Percentiles rank a stretch among this genome's conserved stretches.
Evolutionary conservation across 768 basidiomycete genomes (phyloP).

Genomic region (Tricholomella constricta): DNA sequence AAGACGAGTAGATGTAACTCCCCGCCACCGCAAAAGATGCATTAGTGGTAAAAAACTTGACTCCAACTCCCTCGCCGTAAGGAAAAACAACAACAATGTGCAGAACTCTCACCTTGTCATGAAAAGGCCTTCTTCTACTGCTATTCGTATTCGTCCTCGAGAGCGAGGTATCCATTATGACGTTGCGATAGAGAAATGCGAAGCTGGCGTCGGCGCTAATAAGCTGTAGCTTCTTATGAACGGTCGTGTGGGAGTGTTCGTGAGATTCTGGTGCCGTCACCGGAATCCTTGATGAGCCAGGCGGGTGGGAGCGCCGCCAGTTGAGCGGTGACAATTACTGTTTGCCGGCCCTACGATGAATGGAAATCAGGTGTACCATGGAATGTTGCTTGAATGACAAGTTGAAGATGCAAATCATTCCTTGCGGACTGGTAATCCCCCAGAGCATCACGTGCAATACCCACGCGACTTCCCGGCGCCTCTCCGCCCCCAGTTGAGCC

Average conservation of each 20-base stretch:
- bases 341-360: conserved; percentile 9
- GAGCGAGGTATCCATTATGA: conserved; percentile 13
- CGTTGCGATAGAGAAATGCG: not conserved
- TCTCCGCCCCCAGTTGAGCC: too few species aligned
- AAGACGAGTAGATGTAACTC: too few species aligned
- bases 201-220: not conserved
- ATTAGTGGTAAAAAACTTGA: too few species aligned
- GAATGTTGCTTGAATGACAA: conserved; percentile 1
- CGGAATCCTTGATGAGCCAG: not conserved
- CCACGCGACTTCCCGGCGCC: not conserved
- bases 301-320: conserved; percentile 2
- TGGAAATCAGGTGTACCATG: conserved; percentile 11
- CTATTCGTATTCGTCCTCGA: conserved; percentile 8
- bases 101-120: conserved; percentile 13
- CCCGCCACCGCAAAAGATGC: too few species aligned
- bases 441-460: not conserved
- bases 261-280: conserved; percentile 5
- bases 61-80: too few species aligned
- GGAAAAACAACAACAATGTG: not conserved
- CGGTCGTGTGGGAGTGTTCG: conserved; percentile 7
- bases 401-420: too few species aligned
- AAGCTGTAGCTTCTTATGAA: not conserved
- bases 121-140: conserved; percentile 1
- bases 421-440: not conserved
- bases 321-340: not conserved